phyloP scores from a whole-genome alignment of 2,329 filamentous ascomycete species.

The Fusarium multiceps region DNA sequence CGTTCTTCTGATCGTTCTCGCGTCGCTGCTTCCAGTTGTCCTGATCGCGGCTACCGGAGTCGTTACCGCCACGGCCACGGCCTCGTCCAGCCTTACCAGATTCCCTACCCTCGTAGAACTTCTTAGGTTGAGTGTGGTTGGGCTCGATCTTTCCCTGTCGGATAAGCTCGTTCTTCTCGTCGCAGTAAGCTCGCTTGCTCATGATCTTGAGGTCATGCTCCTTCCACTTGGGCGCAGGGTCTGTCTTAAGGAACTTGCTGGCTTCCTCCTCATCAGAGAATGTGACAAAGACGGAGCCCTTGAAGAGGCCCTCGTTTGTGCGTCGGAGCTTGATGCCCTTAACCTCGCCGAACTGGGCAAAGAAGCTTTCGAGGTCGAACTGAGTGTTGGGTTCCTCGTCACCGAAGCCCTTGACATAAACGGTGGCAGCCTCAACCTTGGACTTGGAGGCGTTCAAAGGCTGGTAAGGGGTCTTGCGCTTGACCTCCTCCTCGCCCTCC shows the following conservation, averaged over 20 bases:
- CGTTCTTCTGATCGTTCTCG: constrained; percentile 70
- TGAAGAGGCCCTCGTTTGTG: constrained; percentile 78
- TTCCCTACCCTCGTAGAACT: constrained; percentile 63
- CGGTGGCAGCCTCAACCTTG: constrained; percentile 76
- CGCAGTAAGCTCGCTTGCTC: constrained; percentile 88
- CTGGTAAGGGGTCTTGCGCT: constrained; percentile 79
- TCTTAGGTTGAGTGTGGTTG: constrained; percentile 55
- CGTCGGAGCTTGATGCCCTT: constrained; percentile 90
- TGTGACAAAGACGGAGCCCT: constrained; percentile 96
- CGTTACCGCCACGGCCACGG: constrained; percentile 51
- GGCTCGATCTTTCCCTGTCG: constrained; percentile 75
- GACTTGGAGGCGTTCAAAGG: constrained; percentile 69
- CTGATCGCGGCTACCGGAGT: constrained; percentile 57
- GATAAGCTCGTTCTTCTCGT: constrained; percentile 80
- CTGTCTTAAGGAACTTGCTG: constrained; percentile 81
- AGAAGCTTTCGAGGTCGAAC: constrained; percentile 94
- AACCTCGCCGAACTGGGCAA: constrained; percentile 80
- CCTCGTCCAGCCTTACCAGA: constrained; percentile 54
- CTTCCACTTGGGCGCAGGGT: constrained; percentile 87
- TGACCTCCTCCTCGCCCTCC: constrained; percentile 76
- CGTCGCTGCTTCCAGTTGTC: constrained; percentile 74
- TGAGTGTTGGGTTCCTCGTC: constrained; percentile 85
- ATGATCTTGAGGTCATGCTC: constrained; percentile 82
- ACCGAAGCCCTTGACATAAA: constrained; percentile 96
- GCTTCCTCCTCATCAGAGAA: constrained; percentile 83